Evolutionary conservation across 1,284 basidiomycete genomes (phyloP).

Genomic region (Sporisorium exsertum): DNA sequence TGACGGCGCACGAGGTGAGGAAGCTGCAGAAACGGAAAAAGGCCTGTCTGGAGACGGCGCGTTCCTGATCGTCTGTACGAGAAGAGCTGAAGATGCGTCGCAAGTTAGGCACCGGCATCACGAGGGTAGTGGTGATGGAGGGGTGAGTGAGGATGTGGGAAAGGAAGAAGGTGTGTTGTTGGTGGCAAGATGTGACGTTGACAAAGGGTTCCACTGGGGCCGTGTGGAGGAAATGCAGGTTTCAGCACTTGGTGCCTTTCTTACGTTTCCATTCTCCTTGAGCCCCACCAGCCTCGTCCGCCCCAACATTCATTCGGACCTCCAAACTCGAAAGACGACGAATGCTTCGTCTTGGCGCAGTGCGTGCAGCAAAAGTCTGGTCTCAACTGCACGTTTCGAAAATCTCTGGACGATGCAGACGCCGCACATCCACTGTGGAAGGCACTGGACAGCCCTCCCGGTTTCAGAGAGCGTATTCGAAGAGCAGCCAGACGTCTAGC

Average conservation of each 20-base stretch:
- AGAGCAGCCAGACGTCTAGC: constrained; percentile 48
- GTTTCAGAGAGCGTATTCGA: constrained; percentile 34
- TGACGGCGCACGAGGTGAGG: constrained; percentile 58
- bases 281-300: background rate
- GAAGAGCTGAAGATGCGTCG: constrained; percentile 62
- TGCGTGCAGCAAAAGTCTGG: background rate
- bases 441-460: constrained; percentile 38
- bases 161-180: background rate
- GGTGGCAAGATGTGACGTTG: background rate
- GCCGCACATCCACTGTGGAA: constrained; percentile 24
- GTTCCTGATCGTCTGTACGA: constrained; percentile 57
- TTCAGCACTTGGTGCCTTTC: background rate
- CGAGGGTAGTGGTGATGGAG: constrained; percentile 1
- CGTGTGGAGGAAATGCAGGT: background rate
- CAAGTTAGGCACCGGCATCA: constrained; percentile 61
- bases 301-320: background rate
- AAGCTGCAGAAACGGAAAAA: constrained; percentile 65
- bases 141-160: background rate
- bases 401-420: no score
- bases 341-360: background rate
- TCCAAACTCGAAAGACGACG: background rate
- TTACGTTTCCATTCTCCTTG: background rate
- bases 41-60: constrained; percentile 60
- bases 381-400: background rate
- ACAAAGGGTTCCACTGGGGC: background rate